A percentile compares a stretch with the other conserved stretches of the same genome.
Evolutionary conservation across 106 monocot genomes (phyloP).

Genomic region (Iris macrosiphon): DNA sequence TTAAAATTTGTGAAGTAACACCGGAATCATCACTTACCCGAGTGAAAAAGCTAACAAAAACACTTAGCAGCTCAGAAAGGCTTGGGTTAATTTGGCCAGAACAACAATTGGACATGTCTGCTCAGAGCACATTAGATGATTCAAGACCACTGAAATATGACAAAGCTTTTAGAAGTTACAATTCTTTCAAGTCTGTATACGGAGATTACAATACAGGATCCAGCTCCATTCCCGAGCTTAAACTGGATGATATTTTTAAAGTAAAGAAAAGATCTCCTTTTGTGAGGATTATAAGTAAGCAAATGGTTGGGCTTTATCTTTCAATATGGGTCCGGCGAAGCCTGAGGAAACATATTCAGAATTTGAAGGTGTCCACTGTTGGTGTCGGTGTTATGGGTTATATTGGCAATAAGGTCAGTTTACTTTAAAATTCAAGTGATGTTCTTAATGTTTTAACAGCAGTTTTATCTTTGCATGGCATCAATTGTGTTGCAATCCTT

Average conservation of each 20-base stretch:
- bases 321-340: conserved; percentile 68
- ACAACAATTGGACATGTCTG: conserved; percentile 29
- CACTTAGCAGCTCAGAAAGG: conserved; percentile 46
- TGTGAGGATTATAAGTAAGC: conserved; percentile 73
- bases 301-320: conserved; percentile 74
- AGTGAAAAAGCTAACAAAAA: conserved; percentile 33
- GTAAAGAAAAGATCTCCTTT: conserved; percentile 41
- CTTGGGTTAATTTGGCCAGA: conserved; percentile 64
- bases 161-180: conserved; percentile 25
- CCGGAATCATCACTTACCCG: conserved; percentile 13
- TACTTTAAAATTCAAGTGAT: neutral
- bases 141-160: conserved; percentile 17
- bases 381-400: conserved; percentile 74
- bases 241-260: conserved; percentile 13
- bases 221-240: conserved; percentile 15
- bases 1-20: conserved; percentile 16
- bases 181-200: conserved; percentile 42
- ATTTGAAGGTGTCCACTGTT: conserved; percentile 58
- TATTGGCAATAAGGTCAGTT: conserved; percentile 67
- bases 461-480: neutral
- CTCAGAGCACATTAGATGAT: conserved; percentile 14
- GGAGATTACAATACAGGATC: conserved; percentile 9
- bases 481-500: too few species aligned
- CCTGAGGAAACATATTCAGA: conserved; percentile 53
- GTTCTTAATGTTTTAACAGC: neutral